Base-by-base conservation (phyloP, 2,329 filamentous ascomycete species). In the Apiospora rasikravindrae region DNA sequence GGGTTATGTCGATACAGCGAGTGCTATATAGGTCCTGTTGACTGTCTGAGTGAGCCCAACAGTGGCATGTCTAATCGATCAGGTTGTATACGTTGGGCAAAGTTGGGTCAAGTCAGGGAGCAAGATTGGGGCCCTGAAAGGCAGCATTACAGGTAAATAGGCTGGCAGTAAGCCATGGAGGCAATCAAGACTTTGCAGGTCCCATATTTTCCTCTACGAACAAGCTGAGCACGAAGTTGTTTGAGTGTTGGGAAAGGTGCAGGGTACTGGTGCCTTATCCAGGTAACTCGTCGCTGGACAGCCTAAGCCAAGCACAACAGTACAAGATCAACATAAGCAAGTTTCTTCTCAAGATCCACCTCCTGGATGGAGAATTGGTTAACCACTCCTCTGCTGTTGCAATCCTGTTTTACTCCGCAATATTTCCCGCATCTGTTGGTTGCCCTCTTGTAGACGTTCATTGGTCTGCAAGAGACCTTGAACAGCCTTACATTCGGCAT, bases 271-370 rank as follows among this genome's bases (percentile, higher is more conserved):
- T 51, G 47, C 47, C 47, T 51, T 51, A 11, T 24, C 7, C 11
- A n/a, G 7, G 22, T 51, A 10, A 51, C 6, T 24, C 10, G 7
- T 24, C 47, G 22, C 3, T 8, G 47, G 11, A 10, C 47, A 51
- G 22, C 47, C 47, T 51, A 51, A 51, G n/a, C 19, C 22, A n/a
- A 2, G 47, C 22, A 51, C 24, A 51, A 51, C 47, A 51, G 24
- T 51, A 51, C 47, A 51, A 51, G 47, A 51, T 51, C 47, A 51
- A 51, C n/a, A n/a, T n/a, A n/a, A n/a, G n/a, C n/a, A n/a, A n/a
- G n/a, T 24, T n/a, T 51, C 47, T n/a, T 24, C 4, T 51, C 47
- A n/a, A 10, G 6, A 8, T 51, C 24, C 47, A 10, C 8, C n/a
- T n/a, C n/a, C n/a, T n/a, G n/a, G n/a, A n/a, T n/a, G n/a, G n/a